Evolutionary conservation across 192 early-diverging fungal species (phyloP).

Genomic region (Backusella psychrophila): DNA sequence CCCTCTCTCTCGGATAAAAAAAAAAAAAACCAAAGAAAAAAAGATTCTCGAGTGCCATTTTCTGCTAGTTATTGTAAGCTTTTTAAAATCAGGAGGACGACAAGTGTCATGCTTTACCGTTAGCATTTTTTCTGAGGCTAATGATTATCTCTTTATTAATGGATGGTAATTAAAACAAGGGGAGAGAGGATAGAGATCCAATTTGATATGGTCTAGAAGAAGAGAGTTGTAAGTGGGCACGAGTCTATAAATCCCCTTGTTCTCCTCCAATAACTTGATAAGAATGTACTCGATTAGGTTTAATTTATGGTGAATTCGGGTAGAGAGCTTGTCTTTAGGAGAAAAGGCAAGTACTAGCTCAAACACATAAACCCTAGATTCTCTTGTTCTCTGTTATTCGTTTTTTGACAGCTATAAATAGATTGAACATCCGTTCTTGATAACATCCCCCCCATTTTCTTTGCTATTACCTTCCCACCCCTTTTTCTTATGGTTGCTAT

Average conservation of each 20-base stretch:
- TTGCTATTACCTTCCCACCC: not conserved
- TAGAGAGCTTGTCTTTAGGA: not conserved
- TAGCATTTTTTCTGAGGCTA: not conserved
- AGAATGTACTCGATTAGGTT: not conserved
- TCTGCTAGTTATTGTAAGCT: not conserved
- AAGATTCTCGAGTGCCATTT: not conserved
- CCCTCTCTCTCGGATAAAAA: not conserved
- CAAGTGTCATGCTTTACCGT: not conserved
- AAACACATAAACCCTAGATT: not conserved
- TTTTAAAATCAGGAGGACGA: not conserved
- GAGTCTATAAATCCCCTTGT: not conserved
- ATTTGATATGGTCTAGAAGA: not conserved
- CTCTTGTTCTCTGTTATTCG: not conserved
- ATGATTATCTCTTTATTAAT: not conserved
- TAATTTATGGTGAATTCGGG: not conserved
- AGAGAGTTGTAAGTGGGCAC: not conserved
- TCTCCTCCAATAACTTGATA: not conserved
- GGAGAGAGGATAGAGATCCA: not conserved
- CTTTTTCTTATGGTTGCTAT: not conserved
- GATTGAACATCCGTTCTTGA: not conserved
- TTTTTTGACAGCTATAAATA: slow-evolving; percentile 1
- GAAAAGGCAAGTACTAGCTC: not conserved
- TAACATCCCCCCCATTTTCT: not conserved
- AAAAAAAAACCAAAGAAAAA: not conserved
- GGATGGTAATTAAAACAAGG: not conserved